These are phyloP conservation scores for Selaginella moellendorffii DNA, from an alignment of 75 land plant species.

Conservation along the genomic window DNA sequence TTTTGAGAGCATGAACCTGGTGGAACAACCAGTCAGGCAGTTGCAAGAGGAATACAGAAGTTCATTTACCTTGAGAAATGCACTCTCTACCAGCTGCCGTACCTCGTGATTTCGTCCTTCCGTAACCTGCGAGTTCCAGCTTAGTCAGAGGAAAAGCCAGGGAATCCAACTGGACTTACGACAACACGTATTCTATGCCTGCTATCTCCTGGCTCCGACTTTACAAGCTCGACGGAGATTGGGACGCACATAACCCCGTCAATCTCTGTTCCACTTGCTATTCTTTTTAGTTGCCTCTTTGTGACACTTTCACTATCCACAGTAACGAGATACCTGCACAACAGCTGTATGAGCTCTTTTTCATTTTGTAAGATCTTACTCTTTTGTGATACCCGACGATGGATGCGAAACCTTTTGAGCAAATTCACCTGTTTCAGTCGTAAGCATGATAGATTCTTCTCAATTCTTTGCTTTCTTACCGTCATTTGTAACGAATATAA, in stretches of 20 bases:
- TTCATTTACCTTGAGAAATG: slow-evolving; percentile 88
- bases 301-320: slow-evolving; percentile 41
- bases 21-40: too few species aligned
- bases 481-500: slow-evolving; percentile 90
- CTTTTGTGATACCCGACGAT: slow-evolving; percentile 73
- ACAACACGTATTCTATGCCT: slow-evolving; percentile 64
- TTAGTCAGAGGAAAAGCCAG: background rate
- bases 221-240: slow-evolving; percentile 58
- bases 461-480: slow-evolving; percentile 26
- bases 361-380: too few species aligned
- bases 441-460: background rate
- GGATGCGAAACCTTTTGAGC: slow-evolving; percentile 85
- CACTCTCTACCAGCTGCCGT: slow-evolving; percentile 81
- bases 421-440: slow-evolving; percentile 61
- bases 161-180: slow-evolving; percentile 24
- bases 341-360: too few species aligned
- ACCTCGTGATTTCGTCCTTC: slow-evolving; percentile 99
- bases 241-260: slow-evolving; percentile 74
- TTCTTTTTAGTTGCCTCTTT: slow-evolving; percentile 41
- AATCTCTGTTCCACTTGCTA: slow-evolving; percentile 62
- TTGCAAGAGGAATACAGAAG: too few species aligned
- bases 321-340: slow-evolving; percentile 68
- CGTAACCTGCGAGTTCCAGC: slow-evolving; percentile 46
- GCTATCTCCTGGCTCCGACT: slow-evolving; percentile 39
- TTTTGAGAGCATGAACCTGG: slow-evolving; percentile 71